Percentiles rank a stretch among this genome's conserved stretches.
These are phyloP conservation scores for Cercospora brassicicola DNA, from an alignment of 2,329 filamentous ascomycete species.

Conservation along the genomic window DNA sequence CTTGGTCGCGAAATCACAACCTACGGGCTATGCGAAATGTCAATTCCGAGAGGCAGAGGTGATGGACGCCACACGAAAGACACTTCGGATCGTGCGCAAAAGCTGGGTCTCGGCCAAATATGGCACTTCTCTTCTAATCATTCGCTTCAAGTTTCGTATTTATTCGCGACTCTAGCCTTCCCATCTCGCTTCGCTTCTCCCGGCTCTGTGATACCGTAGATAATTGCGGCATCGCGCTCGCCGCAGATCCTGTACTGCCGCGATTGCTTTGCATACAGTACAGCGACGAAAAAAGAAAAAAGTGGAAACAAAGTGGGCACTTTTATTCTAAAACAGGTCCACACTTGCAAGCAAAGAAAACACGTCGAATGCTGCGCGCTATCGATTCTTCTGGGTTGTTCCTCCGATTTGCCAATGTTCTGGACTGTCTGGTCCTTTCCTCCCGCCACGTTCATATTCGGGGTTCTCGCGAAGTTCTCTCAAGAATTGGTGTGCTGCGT, in stretches of 20 bases:
- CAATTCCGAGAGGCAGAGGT: no score
- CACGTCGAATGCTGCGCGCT: no score
- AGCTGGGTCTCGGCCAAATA: not conserved
- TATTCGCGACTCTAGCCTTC: not conserved
- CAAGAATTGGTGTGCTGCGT: not conserved
- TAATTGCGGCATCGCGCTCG: not conserved
- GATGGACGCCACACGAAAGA: no score
- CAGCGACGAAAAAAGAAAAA: not conserved
- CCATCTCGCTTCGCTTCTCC: not conserved
- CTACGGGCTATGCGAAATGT: no score
- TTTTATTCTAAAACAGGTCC: not conserved
- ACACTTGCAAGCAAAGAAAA: not conserved
- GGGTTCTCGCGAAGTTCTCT: not conserved
- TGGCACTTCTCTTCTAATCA: not conserved
- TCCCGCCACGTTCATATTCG: not conserved
- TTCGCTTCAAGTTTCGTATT: not conserved
- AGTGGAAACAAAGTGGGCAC: not conserved
- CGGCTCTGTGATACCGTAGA: not conserved
- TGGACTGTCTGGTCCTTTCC: not conserved
- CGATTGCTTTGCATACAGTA: not conserved
- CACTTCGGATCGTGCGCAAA: not conserved
- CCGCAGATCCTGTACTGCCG: not conserved
- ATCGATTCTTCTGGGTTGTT: no score
- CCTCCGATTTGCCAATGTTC: no score
- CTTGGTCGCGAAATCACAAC: no score